Evolutionary conservation across 805 yeast species (phyloP).

Genomic region (Teunomyces funiuensis): DNA sequence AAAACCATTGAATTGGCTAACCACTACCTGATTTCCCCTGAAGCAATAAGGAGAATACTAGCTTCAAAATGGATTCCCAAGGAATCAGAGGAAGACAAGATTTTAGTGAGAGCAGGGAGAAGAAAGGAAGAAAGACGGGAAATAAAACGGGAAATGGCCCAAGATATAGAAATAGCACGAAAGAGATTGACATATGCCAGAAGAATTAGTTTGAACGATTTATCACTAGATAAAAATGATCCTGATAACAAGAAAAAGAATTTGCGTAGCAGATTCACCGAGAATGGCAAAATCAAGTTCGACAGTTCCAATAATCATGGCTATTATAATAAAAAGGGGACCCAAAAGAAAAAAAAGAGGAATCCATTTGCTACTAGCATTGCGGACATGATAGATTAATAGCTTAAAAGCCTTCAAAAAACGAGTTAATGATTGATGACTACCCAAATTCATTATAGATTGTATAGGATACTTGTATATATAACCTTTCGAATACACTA

Average conservation of each 20-base stretch:
- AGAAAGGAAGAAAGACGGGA: conserved; percentile 17
- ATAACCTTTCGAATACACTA: neutral
- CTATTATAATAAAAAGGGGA: conserved; percentile 10
- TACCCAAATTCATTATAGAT: neutral
- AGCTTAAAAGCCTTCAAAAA: too few relatives aligned
- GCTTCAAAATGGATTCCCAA: conserved; percentile 75
- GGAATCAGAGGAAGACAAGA: conserved; percentile 47
- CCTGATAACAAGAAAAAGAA: conserved; percentile 1
- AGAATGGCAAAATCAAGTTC: conserved; percentile 14
- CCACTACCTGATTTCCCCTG: conserved; percentile 72
- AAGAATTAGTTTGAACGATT: conserved; percentile 9
- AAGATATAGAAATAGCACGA: conserved; percentile 10
- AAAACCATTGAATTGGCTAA: conserved; percentile 59
- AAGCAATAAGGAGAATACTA: conserved; percentile 76
- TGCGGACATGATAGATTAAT: conserved; percentile 26
- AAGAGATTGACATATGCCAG: conserved; percentile 9
- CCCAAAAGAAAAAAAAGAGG: conserved; percentile 3
- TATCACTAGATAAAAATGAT: neutral
- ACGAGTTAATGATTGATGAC: conserved; percentile 1
- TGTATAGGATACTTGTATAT: conserved; percentile 11
- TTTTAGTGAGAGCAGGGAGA: conserved; percentile 50
- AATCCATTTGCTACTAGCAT: conserved; percentile 23
- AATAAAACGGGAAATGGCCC: conserved; percentile 9
- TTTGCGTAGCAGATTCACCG: conserved; percentile 10
- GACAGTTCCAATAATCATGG: conserved; percentile 14